Conservation (phyloP, 2,329 filamentous ascomycete species). For the Ceratocystis cacaofunesta region DNA sequence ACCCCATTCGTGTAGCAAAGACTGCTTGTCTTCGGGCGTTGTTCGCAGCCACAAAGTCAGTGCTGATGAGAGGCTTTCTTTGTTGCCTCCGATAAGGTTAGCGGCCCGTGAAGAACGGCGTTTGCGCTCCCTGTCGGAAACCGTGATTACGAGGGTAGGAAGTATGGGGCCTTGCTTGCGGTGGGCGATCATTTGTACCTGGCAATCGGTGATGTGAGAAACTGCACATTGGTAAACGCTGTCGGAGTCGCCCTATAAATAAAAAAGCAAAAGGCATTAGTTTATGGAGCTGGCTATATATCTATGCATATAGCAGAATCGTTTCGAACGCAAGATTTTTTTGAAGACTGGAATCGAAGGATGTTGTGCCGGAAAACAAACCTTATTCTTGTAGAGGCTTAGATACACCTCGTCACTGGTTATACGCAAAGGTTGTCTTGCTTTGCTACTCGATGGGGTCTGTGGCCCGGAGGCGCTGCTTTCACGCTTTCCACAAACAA, state of each 20-base stretch:
- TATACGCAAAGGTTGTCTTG: constrained; percentile 19
- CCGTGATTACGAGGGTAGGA: constrained; percentile 43
- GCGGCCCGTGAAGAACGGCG: constrained; percentile 49
- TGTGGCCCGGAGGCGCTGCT: constrained; percentile 19
- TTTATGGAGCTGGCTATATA: not conserved
- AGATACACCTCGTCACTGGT: constrained; percentile 29
- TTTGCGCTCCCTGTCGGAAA: constrained; percentile 48
- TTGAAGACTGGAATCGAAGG: not conserved
- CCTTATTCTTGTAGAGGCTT: constrained; percentile 43
- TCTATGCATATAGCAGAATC: no score
- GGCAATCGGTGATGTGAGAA: constrained; percentile 39
- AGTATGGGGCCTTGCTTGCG: constrained; percentile 46
- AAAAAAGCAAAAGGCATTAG: not conserved
- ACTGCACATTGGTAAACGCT: constrained; percentile 39
- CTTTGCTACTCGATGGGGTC: constrained; percentile 28
- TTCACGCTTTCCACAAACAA: constrained; percentile 34
- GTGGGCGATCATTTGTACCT: constrained; percentile 43
- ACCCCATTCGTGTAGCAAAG: constrained; percentile 45
- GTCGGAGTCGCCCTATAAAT: constrained; percentile 36
- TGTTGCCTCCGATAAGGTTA: constrained; percentile 36
- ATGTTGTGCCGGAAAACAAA: constrained; percentile 21
- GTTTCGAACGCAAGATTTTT: no score
- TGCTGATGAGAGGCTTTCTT: constrained; percentile 28
- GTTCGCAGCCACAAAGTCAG: constrained; percentile 43
- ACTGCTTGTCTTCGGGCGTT: constrained; percentile 33